Evolutionary conservation across 768 basidiomycete species (phyloP), one percentile per base, ranked within the genome.

Genomic region (Leccinum uliginosum): DNA sequence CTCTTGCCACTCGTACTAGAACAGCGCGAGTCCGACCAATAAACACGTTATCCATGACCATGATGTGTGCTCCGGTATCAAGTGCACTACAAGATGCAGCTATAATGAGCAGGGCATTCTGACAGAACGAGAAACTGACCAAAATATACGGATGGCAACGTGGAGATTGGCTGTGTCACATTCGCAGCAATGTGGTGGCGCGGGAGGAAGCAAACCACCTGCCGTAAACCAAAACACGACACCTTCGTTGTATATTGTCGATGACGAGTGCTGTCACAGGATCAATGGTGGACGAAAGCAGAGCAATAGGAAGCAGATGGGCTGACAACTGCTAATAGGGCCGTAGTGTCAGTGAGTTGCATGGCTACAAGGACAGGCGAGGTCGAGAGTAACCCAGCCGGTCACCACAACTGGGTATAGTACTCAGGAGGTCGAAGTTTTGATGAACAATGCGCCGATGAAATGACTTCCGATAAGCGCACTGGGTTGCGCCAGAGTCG

Each of bases 281-380:
- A 8, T 73, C 73, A 7, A 83, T 68, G 9, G 70, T 60, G 5
- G 78, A 79, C 5, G 78, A 75, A 6, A 84, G 73, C 11, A 84
- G 71, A 48, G 83, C 64, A 45, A 83, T 74, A 14, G 80, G 80
- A 12, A 84, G 70, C 56, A 80, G 78, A 60, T 81, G 78, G 57
- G 61, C 75, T 77, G 26, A 79, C 65, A 2, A 77, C 74, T 19
- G 80, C 76, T 10, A 83, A 69, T 32, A 83, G 70, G 21, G 82
- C 80, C 1, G 81, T 82, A 6, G 78, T 83, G 10, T 65, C 65
- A 9, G 80, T 80, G 50, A 83, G 69, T 59, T 82, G 80, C 83
- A 83, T 82, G 23, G 72, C 62, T 17, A 80, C 77, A 35, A 80
- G 64, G 23, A 77, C 53, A 15, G 70, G 60, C 1, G 77, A 76